Evolutionary conservation across 345 rosid species (phyloP).

Genomic region (Sonneratia alba): DNA sequence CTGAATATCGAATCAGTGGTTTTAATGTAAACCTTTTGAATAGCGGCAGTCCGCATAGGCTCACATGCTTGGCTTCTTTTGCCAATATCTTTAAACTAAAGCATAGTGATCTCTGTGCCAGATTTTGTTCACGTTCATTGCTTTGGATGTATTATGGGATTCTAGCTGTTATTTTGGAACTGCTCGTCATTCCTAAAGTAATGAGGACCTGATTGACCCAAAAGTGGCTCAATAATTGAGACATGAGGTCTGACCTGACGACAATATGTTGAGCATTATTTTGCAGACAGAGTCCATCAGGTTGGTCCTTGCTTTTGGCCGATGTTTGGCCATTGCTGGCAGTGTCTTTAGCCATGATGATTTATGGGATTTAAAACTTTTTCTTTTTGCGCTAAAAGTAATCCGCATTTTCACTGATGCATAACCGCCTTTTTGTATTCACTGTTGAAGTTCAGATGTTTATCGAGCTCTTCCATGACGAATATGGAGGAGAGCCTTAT

Average conservation of each 20-base stretch:
- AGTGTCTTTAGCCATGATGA: not conserved
- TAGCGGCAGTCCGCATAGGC: not conserved
- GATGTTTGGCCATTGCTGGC: constrained; percentile 20
- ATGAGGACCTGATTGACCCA: constrained; percentile 15
- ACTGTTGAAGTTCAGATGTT: constrained; percentile 22
- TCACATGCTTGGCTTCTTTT: not conserved
- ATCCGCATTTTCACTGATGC: not conserved
- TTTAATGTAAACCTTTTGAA: not conserved
- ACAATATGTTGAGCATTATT: constrained; percentile 17
- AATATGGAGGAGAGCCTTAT: constrained; percentile 45
- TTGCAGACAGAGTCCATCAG: constrained; percentile 18
- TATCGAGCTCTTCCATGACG: constrained; percentile 27
- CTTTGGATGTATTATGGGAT: not conserved
- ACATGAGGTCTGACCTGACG: constrained; percentile 18
- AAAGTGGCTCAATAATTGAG: constrained; percentile 29
- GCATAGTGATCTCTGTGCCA: not conserved
- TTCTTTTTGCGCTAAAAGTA: constrained; percentile 3
- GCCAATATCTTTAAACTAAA: not conserved
- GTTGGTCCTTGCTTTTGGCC: constrained; percentile 24
- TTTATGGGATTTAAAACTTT: constrained; percentile 2
- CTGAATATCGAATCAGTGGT: not conserved
- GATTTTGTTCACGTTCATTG: not conserved
- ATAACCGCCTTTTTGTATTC: not conserved
- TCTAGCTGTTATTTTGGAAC: not conserved
- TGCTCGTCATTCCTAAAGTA: not conserved